A percentile compares a stretch with the other conserved stretches of the same genome.
These are phyloP conservation scores for Termitomyces sp. DNA, from an alignment of 768 basidiomycete species.

Conservation along the genomic window DNA sequence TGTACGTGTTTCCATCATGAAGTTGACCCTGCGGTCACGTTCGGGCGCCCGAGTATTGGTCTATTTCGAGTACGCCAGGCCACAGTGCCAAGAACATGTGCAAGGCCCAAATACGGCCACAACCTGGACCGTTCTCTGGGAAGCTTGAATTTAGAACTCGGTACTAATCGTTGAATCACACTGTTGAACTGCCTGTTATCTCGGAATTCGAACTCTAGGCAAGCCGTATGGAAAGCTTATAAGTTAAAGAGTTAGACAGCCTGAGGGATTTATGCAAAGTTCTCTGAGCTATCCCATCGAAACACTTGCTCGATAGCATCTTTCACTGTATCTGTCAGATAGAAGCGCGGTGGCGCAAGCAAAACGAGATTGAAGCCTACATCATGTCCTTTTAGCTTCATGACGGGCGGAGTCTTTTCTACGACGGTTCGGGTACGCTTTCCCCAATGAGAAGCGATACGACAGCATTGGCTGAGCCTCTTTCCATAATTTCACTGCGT, in stretches of 20 bases:
- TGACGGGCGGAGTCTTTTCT: not conserved
- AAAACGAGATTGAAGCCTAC: not conserved
- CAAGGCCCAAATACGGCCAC: not conserved
- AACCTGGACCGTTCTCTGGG: not conserved
- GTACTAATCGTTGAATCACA: not conserved
- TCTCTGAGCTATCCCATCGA: not conserved
- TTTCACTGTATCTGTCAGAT: not conserved
- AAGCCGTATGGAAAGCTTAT: not conserved
- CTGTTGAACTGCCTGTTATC: not conserved
- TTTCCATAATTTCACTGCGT: not conserved
- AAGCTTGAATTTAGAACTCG: not conserved
- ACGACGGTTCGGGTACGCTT: not conserved
- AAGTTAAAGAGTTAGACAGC: not conserved
- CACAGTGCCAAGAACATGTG: not conserved
- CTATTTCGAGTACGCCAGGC: not conserved
- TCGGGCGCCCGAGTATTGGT: not conserved
- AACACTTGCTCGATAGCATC: not conserved
- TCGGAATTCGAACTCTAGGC: not conserved
- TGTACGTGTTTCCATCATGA: not conserved
- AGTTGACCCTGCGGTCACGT: not conserved
- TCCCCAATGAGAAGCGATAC: not conserved
- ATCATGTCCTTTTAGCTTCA: not conserved
- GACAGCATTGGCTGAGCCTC: not conserved
- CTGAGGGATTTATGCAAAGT: not conserved
- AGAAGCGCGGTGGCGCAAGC: not conserved